Evolutionary conservation across 345 rosid species (phyloP), one percentile per base, ranked within the genome.

Genomic region (Arabidopsis thaliana): DNA sequence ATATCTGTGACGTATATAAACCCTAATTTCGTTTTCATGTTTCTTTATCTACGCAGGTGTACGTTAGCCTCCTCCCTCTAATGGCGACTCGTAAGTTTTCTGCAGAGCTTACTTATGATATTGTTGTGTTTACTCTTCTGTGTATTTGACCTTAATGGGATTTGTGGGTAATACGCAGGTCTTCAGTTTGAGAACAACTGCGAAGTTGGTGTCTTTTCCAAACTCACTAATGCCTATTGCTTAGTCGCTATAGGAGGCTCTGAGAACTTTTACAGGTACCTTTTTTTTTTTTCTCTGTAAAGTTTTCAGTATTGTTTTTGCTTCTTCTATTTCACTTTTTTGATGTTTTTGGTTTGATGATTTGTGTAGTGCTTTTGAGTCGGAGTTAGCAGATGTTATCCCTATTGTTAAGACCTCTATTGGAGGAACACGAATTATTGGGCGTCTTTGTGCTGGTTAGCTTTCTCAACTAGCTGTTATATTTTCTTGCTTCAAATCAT

Each of bases 331-430:
- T 28, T 4, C 5, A 36, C 0, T 68, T 45, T 45, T 20, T 7
- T 55, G 12, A 60, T 64, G 46, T 42, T 59, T 50, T 55, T 42
- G 14, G 44, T 25, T 16, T 69, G 40, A 9, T 74, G 5, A n/a
- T 20, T 71, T 73, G 24, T 60, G 48, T 34, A 89, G 99, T 73
- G 58, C 87, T 4, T 92, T 90, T 65, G 99, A 95, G 86, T n/a
- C 91, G 1, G 98, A 95, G 80, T 75, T 95, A 37, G 90, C 94
- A 2, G 97, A 82, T 79, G 91, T 76, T 37, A 87, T 95, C 60
- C 99, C 99, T 30, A 93, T 92, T 28, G 91, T 92, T 67, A 95
- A 95, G 78, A 89, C 99, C 32, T 92, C 97, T 48, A 78, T 95
- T 74, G 89, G 75, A 1, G 99, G 91, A 73, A 90, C 93, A 46